Evolutionary conservation across 257 asterid genomes (phyloP).

Genomic region (Datura wrightii): DNA sequence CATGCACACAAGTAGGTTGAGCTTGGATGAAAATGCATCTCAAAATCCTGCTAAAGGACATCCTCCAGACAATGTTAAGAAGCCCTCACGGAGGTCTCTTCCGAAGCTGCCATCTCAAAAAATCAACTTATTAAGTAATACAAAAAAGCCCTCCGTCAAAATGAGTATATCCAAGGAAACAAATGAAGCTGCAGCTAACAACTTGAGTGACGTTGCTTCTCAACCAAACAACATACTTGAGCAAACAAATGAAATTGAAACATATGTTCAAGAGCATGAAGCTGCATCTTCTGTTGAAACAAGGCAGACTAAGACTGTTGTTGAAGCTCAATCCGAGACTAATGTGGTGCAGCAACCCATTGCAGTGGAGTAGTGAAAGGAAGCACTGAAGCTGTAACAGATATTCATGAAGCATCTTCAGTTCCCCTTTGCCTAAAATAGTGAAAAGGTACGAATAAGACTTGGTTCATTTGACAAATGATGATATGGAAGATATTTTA

Average conservation of each 20-base stretch:
- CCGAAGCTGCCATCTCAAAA: slow-evolving; percentile 46
- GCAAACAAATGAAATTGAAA: slow-evolving; percentile 42
- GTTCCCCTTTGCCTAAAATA: slow-evolving; percentile 38
- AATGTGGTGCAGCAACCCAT: slow-evolving; percentile 39
- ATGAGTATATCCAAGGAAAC: slow-evolving; percentile 31
- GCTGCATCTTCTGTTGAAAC: slow-evolving; percentile 29
- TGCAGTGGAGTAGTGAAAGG: slow-evolving; percentile 46
- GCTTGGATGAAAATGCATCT: slow-evolving; percentile 58
- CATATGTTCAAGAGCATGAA: slow-evolving; percentile 37
- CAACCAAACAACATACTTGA: not conserved
- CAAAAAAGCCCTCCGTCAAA: slow-evolving; percentile 19
- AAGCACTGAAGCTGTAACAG: slow-evolving; percentile 32
- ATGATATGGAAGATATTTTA: slow-evolving; percentile 42
- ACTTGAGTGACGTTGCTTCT: slow-evolving; percentile 19
- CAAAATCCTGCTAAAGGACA: slow-evolving; percentile 37
- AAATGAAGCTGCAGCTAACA: slow-evolving; percentile 17
- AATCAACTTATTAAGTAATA: slow-evolving; percentile 34
- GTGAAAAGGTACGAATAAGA: slow-evolving; percentile 45
- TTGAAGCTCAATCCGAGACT: slow-evolving; percentile 44
- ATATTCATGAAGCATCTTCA: slow-evolving; percentile 31
- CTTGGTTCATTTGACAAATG: slow-evolving; percentile 38
- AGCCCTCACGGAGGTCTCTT: slow-evolving; percentile 43
- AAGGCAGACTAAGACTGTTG: slow-evolving; percentile 36
- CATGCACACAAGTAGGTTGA: slow-evolving; percentile 61
- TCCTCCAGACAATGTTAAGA: slow-evolving; percentile 36